Conservation (phyloP, 2,329 filamentous ascomycete genomes). For the Botrytis fragariae region DNA sequence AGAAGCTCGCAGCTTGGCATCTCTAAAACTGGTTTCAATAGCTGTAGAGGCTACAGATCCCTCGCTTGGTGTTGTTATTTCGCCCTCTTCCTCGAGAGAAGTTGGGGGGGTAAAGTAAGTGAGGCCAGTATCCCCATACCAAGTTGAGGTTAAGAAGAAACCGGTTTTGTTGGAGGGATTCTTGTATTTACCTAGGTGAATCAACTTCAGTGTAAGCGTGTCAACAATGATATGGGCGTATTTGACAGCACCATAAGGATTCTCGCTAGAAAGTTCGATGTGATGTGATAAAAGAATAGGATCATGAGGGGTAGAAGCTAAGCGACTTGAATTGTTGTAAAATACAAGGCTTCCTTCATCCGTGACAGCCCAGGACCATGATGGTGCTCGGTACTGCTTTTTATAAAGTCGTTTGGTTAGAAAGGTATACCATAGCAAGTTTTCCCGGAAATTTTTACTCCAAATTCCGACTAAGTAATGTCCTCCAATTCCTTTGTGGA, state of each 20-base stretch:
- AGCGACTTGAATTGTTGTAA: neutral
- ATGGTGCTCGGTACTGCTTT: neutral
- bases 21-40: rapidly evolving
- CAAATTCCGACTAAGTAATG: neutral
- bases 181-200: neutral
- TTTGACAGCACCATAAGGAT: neutral
- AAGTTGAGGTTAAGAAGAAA: neutral
- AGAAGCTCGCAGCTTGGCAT: neutral
- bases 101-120: too few relatives aligned
- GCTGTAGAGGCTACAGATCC: neutral
- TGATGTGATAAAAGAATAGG: neutral
- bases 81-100: too few relatives aligned
- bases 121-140: neutral
- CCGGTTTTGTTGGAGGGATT: neutral
- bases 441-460: neutral
- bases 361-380: neutral
- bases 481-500: neutral
- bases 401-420: too few relatives aligned
- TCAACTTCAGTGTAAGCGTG: neutral
- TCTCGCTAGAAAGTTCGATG: neutral
- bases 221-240: neutral
- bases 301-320: neutral
- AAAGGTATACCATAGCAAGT: neutral
- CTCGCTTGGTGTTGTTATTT: neutral
- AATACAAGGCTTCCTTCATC: rapidly evolving